Evolutionary conservation across 768 basidiomycete species (phyloP), one percentile per base, ranked within the genome.

Genomic region (Phlebiopsis gigantea): DNA sequence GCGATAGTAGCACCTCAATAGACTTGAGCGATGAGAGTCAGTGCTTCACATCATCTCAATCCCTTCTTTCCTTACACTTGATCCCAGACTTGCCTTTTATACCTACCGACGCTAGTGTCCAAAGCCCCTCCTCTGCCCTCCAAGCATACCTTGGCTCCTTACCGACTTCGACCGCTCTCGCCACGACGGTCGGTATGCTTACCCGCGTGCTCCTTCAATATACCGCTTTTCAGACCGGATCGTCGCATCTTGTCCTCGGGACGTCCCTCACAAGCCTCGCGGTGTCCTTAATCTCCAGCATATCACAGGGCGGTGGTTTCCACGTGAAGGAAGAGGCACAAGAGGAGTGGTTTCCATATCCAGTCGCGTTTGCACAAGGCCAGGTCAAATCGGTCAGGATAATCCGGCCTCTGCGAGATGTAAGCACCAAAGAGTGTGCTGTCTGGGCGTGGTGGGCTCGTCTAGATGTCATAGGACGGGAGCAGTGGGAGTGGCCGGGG

Each of bases 231-330:
- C 74, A 77, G 1, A 78, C 73, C 4, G 66, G 69, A 4, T 83
- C 83, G n/a, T 90, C 90, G 0, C 90, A 93, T 66, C 74, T 93
- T 15, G 74, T 92, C 14, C 77, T 92, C 12, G 91, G 91, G 59
- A 87, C 89, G 14, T 85, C 84, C 1, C 72, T 91, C n/a, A 92
- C 91, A 1, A 83, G 85, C 0, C 73, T 93, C 0, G 89, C 90
- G 0, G 78, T 92, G 29, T 80, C 82, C 21, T 71, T 92, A 21
- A 86, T 92, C 56, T 83, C 88, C 2, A 82, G 79, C 10, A 83
- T 93, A 44, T 78, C 87, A 0, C 85, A 88, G 66, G 91, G 91
- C 12, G 82, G 84, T 2, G 91, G 91, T 0, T 89, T 85, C 68
- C 75, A 79, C 2, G 77, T 92, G 12, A 76, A 72, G 12, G 84